phyloP scores from a whole-genome alignment of 345 rosid species.

The Gossypium longicalyx region DNA sequence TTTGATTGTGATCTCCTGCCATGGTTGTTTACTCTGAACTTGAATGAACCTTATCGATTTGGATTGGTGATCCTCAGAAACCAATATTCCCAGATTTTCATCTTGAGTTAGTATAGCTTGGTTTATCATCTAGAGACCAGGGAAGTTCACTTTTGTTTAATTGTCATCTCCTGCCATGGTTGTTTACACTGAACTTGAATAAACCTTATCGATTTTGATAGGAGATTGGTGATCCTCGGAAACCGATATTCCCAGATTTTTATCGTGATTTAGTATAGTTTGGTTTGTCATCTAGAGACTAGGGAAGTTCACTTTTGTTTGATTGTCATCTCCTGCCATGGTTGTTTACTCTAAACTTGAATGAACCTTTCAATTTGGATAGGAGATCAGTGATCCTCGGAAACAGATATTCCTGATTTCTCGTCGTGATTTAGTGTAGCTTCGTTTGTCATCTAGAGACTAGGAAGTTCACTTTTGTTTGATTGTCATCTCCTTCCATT shows the following conservation, averaged over 20 bases:
- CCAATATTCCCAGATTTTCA: background rate
- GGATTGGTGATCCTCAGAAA: background rate
- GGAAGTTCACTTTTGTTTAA: slow-evolving; percentile 11
- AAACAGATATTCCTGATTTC: background rate
- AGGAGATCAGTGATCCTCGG: background rate
- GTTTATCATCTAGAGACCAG: slow-evolving; percentile 2
- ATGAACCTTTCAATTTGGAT: background rate
- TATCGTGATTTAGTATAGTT: background rate
- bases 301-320: slow-evolving; percentile 3
- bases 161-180: background rate
- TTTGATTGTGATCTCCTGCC: background rate
- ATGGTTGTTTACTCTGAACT: background rate
- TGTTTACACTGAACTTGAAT: background rate
- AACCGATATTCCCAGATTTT: background rate
- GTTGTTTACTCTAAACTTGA: background rate
- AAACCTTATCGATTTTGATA: background rate
- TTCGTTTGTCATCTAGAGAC: background rate
- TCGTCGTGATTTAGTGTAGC: background rate
- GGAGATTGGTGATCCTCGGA: background rate
- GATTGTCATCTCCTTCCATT: background rate
- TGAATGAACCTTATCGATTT: background rate
- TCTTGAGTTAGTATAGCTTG: background rate
- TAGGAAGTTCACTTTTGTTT: slow-evolving; percentile 5
- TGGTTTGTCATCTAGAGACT: background rate
- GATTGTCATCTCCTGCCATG: background rate